A percentile compares a stretch with the other conserved stretches of the same genome.
phyloP scores from a whole-genome alignment of 495 filamentous ascomycete species.

The Pyrenula massariospora region DNA sequence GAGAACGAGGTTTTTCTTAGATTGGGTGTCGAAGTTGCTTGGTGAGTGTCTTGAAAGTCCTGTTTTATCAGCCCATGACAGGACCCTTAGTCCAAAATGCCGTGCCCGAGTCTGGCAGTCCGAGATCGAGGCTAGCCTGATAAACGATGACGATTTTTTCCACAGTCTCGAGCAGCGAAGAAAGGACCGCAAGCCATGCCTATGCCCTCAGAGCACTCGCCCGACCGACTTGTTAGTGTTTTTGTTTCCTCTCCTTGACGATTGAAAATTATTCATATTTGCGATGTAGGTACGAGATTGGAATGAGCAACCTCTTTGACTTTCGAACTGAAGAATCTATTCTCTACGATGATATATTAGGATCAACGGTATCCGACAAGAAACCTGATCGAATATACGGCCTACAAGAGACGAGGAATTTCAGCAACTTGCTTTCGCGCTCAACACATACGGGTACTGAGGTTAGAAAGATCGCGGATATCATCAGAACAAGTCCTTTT shows the following conservation, averaged over 20 bases:
- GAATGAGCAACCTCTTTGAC: not conserved
- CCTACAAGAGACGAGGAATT: constrained; percentile 7
- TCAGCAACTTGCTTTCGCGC: constrained; percentile 5
- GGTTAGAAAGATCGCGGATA: constrained; percentile 2
- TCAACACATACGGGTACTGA: not conserved
- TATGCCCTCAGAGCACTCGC: constrained; percentile 3
- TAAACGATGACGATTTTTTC: constrained; percentile 1
- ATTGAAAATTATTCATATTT: too few relatives aligned
- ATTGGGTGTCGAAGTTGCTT: not conserved
- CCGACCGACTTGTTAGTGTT: constrained; percentile 6
- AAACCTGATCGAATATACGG: constrained; percentile 9
- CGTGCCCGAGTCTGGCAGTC: constrained; percentile 6
- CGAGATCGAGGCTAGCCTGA: constrained; percentile 6
- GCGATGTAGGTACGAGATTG: not conserved
- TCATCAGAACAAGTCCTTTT: constrained; percentile 7
- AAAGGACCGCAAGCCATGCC: constrained; percentile 7
- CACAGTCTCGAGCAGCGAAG: constrained; percentile 3
- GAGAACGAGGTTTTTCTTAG: not conserved
- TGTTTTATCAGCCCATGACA: not conserved
- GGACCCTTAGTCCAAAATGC: not conserved
- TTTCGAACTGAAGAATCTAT: not conserved
- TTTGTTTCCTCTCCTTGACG: too few relatives aligned
- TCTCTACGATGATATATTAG: constrained; percentile 1
- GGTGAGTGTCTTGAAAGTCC: not conserved
- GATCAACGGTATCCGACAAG: constrained; percentile 7